Percentiles rank a stretch among this genome's conserved stretches.
phyloP scores from a whole-genome alignment of 305 asterid genomes.

The Solanum chacoense region DNA sequence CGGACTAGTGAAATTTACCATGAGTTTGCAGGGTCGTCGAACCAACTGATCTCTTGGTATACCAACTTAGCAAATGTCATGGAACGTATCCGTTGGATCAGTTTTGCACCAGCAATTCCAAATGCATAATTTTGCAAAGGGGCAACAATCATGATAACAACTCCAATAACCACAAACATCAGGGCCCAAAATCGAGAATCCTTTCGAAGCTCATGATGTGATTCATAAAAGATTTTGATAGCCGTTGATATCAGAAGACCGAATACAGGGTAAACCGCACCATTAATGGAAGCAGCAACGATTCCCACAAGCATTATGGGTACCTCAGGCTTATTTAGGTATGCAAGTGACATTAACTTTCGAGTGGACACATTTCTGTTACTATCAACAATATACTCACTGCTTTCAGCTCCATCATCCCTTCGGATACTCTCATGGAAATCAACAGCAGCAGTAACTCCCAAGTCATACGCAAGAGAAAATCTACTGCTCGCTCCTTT shows the following conservation, averaged over 20 bases:
- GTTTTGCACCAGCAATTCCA: constrained; percentile 35
- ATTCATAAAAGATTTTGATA: constrained; percentile 12
- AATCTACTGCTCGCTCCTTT: background rate
- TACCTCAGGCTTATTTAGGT: constrained; percentile 1
- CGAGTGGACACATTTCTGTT: background rate
- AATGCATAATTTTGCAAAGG: constrained; percentile 33
- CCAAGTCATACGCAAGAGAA: background rate
- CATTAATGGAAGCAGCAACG: background rate
- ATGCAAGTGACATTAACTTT: constrained; percentile 1
- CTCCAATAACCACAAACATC: constrained; percentile 27
- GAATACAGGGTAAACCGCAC: background rate
- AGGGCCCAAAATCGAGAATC: constrained; percentile 36
- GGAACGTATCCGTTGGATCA: constrained; percentile 25
- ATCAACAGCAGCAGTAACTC: background rate
- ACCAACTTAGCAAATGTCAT: constrained; percentile 27
- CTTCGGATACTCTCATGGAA: background rate
- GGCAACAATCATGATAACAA: constrained; percentile 12
- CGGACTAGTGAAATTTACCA: background rate
- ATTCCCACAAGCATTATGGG: constrained; percentile 3
- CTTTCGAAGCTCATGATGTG: constrained; percentile 11
- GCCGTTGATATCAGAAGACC: background rate
- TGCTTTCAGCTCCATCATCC: background rate
- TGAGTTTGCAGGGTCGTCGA: constrained; percentile 37
- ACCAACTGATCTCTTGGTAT: constrained; percentile 38
- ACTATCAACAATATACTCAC: background rate